These are phyloP conservation scores for Exophiala sp. DNA, from an alignment of 2,329 filamentous ascomycete species.

Conservation along the genomic window DNA sequence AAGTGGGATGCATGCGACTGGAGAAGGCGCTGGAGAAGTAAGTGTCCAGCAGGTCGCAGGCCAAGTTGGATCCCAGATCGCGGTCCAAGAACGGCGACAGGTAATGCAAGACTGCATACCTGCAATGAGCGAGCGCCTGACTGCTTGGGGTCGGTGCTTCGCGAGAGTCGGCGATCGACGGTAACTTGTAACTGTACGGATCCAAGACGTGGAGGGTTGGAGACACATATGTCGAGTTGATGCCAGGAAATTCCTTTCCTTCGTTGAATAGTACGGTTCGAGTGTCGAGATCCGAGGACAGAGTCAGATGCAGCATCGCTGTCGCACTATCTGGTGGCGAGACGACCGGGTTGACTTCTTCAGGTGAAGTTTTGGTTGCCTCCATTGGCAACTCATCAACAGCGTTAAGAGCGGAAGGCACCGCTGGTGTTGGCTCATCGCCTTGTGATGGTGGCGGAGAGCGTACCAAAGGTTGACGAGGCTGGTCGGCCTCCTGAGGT, in stretches of 20 bases:
- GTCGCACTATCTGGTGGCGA: conserved; percentile 14
- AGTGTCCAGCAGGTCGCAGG: conserved; percentile 46
- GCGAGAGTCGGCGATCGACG: conserved; percentile 21
- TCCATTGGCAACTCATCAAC: not conserved
- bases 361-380: conserved; percentile 3
- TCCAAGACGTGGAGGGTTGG: conserved; percentile 22
- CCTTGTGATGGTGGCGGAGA: conserved; percentile 3
- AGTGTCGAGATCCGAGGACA: conserved; percentile 6
- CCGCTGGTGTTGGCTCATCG: not conserved
- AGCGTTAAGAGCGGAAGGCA: not conserved
- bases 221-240: conserved; percentile 23
- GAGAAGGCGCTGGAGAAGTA: conserved; percentile 45
- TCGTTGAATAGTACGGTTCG: conserved; percentile 10
- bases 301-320: conserved; percentile 13
- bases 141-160: conserved; percentile 19
- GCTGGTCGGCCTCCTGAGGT: not conserved
- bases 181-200: conserved; percentile 24
- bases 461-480: not conserved
- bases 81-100: conserved; percentile 21
- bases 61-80: conserved; percentile 30
- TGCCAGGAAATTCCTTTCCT: conserved; percentile 14
- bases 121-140: conserved; percentile 16
- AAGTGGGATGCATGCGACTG: conserved; percentile 42
- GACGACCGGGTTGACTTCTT: not conserved
- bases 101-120: conserved; percentile 21